phyloP scores from a whole-genome alignment of 768 basidiomycete species.

The Tulasnella sp. region DNA sequence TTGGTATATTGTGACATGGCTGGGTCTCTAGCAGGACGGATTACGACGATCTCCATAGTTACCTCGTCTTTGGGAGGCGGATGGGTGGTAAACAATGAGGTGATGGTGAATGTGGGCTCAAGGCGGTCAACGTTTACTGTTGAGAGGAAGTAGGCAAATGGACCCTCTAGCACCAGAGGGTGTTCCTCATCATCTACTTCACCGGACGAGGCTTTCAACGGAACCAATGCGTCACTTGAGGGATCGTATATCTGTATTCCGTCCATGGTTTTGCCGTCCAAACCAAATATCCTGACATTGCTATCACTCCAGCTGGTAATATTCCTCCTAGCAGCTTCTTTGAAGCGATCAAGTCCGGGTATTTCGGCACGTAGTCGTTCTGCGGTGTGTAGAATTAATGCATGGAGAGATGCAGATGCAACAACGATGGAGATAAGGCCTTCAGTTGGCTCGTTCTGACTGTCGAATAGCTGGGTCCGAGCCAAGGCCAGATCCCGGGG shows the following conservation, averaged over 20 bases:
- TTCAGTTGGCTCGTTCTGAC: slow-evolving; percentile 9
- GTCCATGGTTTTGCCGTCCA: slow-evolving; percentile 21
- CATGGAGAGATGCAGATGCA: slow-evolving; percentile 73
- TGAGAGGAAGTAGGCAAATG: slow-evolving; percentile 76
- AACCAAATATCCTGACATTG: slow-evolving; percentile 42
- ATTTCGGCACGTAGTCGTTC: slow-evolving; percentile 54
- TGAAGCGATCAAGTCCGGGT: slow-evolving; percentile 77
- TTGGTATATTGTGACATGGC: slow-evolving; percentile 7
- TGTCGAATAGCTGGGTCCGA: slow-evolving; percentile 5
- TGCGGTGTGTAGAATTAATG: slow-evolving; percentile 69
- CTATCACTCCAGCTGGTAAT: slow-evolving; percentile 57
- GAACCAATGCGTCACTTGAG: slow-evolving; percentile 33
- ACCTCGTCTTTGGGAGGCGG: slow-evolving; percentile 29
- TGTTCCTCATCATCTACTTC: slow-evolving; percentile 27
- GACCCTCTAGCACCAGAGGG: slow-evolving; percentile 47
- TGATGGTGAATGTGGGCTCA: slow-evolving; percentile 68
- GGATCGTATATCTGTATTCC: slow-evolving; percentile 52
- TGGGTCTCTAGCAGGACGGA: slow-evolving; percentile 60
- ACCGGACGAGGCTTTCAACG: slow-evolving; percentile 23
- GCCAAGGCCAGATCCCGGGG: slow-evolving; percentile 2
- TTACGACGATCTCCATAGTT: slow-evolving; percentile 58
- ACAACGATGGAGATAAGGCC: slow-evolving; percentile 59
- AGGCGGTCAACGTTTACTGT: slow-evolving; percentile 75
- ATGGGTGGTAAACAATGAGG: slow-evolving; percentile 42
- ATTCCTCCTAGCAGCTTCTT: slow-evolving; percentile 69